Percentiles rank a stretch among this genome's conserved stretches.
These are phyloP conservation scores for Mimosa pudica DNA, from an alignment of 306 rosid genomes.

Conservation along the genomic window DNA sequence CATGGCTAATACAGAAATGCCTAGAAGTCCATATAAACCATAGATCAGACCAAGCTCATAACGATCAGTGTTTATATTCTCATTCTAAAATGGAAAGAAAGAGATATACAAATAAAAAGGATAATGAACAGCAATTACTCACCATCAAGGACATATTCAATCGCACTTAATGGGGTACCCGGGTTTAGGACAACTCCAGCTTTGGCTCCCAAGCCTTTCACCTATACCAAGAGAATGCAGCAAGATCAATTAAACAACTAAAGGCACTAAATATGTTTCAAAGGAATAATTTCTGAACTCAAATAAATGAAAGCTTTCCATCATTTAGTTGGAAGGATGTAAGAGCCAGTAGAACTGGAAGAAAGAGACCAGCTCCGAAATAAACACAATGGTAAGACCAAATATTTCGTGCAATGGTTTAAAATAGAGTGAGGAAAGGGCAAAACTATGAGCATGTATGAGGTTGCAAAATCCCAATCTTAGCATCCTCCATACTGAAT, in stretches of 20 bases:
- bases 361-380: conserved; percentile 12
- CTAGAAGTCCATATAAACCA: conserved; percentile 17
- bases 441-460: not conserved
- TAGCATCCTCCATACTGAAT: no score
- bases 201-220: conserved; percentile 94
- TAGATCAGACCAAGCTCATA: not conserved
- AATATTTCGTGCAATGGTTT: not conserved
- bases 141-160: conserved; percentile 97
- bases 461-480: not conserved
- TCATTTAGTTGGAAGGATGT: not conserved
- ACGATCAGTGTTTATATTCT: conserved; percentile 10
- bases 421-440: not conserved
- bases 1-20: not conserved
- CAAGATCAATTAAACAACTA: conserved; percentile 13
- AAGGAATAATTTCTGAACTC: conserved; percentile 22
- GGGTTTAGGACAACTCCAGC: conserved; percentile 99
- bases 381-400: not conserved
- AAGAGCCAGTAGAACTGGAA: not conserved
- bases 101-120: not conserved
- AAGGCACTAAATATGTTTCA: not conserved
- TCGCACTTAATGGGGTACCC: conserved; percentile 77
- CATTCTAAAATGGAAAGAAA: not conserved
- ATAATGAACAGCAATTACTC: conserved; percentile 39
- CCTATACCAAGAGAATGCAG: conserved; percentile 51
- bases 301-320: conserved; percentile 1